phyloP scores from a whole-genome alignment of 169 alveolate species.

The Plasmodium relictum region DNA sequence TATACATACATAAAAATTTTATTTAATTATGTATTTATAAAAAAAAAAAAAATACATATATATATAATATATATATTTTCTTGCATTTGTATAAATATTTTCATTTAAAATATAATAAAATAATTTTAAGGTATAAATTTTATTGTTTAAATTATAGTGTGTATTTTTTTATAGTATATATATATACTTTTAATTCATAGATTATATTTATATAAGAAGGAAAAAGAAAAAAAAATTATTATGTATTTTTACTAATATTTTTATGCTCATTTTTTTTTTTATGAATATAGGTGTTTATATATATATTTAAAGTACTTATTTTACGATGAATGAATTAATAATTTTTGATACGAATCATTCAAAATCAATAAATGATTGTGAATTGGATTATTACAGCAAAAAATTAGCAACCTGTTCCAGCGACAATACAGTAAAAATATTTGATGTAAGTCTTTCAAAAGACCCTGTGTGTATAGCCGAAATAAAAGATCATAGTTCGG shows the following conservation, averaged over 20 bases:
- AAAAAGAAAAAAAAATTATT: too few relatives aligned
- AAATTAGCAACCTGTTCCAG: slow-evolving; percentile 90
- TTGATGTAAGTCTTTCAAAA: slow-evolving; percentile 83
- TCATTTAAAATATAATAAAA: neutral
- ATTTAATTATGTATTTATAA: neutral
- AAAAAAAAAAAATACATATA: neutral
- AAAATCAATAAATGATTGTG: slow-evolving; percentile 86
- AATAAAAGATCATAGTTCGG: slow-evolving; percentile 87
- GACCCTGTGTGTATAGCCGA: slow-evolving; percentile 79
- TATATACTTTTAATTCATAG: neutral
- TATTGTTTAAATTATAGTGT: neutral
- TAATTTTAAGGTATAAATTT: neutral
- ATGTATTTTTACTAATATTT: neutral
- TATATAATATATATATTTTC: neutral
- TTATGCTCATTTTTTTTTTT: neutral
- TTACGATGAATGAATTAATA: slow-evolving; percentile 79
- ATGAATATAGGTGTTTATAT: too few relatives aligned
- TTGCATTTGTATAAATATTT: neutral
- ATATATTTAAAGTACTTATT: neutral
- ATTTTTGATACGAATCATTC: slow-evolving; percentile 83
- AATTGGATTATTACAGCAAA: slow-evolving; percentile 90
- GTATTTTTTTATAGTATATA: slow-evolving; percentile 12
- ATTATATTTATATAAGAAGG: too few relatives aligned
- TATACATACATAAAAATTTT: too few relatives aligned
- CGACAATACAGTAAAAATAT: slow-evolving; percentile 87